These are phyloP conservation scores for Cardamine occulta DNA, from an alignment of 345 rosid genomes.

Conservation along the genomic window DNA sequence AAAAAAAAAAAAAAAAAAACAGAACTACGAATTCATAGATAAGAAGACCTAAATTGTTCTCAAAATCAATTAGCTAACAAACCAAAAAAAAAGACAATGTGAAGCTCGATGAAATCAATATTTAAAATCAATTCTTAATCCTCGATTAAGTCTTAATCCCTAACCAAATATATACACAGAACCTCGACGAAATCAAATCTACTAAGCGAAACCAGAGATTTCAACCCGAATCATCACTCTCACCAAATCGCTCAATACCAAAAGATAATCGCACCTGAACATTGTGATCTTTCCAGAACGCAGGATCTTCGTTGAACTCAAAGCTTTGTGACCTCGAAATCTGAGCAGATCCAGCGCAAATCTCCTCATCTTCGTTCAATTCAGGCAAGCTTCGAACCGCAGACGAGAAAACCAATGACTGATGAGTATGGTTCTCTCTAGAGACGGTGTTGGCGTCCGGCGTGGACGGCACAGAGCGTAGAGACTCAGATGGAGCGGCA, in stretches of 20 bases:
- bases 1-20: too few relatives aligned
- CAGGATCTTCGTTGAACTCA: constrained; percentile 83
- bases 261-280: constrained; percentile 62
- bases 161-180: not conserved
- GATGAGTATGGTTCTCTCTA: constrained; percentile 45
- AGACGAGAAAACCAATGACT: constrained; percentile 41
- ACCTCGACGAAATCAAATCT: not conserved
- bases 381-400: constrained; percentile 55
- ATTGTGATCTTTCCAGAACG: constrained; percentile 95
- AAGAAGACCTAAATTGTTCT: not conserved
- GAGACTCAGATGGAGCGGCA: constrained; percentile 53
- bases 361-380: constrained; percentile 40
- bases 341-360: constrained; percentile 36
- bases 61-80: not conserved
- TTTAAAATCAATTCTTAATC: not conserved
- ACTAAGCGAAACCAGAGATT: not conserved
- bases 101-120: not conserved
- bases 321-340: constrained; percentile 57
- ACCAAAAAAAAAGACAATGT: not conserved
- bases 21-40: not conserved
- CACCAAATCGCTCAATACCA: not conserved
- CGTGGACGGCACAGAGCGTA: constrained; percentile 47
- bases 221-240: not conserved
- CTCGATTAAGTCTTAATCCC: constrained; percentile 6
- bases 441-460: constrained; percentile 58